Conservation (phyloP, 345 rosid species). For the Alliaria petiolata region DNA sequence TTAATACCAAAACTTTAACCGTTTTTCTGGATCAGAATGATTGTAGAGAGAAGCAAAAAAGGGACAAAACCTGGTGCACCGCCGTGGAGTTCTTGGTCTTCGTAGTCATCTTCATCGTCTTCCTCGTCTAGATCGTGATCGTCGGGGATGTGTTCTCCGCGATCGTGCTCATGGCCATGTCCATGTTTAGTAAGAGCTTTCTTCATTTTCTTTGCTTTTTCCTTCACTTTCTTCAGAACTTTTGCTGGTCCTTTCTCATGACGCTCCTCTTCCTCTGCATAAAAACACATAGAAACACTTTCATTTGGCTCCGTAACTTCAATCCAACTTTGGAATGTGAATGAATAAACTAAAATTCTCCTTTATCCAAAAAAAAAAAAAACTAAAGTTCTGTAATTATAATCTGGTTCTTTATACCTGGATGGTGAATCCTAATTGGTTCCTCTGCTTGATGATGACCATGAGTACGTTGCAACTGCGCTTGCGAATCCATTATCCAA, state of each 20-base stretch:
- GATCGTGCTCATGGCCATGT: slow-evolving; percentile 39
- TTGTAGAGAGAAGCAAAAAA: neutral
- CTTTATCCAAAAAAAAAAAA: no score
- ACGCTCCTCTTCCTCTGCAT: slow-evolving; percentile 40
- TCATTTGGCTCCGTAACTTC: neutral
- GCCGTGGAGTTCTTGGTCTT: slow-evolving; percentile 38
- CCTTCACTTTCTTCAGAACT: slow-evolving; percentile 72
- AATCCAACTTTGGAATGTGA: neutral
- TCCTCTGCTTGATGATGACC: slow-evolving; percentile 33
- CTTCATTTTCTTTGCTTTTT: slow-evolving; percentile 76
- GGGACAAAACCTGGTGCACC: slow-evolving; percentile 23
- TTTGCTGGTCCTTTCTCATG: slow-evolving; percentile 48
- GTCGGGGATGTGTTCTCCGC: slow-evolving; percentile 34
- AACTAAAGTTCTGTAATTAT: neutral
- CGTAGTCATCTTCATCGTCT: slow-evolving; percentile 47
- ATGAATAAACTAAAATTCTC: no score
- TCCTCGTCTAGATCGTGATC: slow-evolving; percentile 65
- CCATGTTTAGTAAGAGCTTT: slow-evolving; percentile 56
- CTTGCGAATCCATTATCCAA: slow-evolving; percentile 39
- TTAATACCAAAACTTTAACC: neutral
- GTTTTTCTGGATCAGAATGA: neutral
- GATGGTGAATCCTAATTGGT: slow-evolving; percentile 33
- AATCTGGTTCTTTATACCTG: slow-evolving; percentile 8
- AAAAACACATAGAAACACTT: slow-evolving; percentile 2
- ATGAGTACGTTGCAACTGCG: slow-evolving; percentile 31